These are phyloP conservation scores for Juglanconis oblonga DNA, from an alignment of 2,329 filamentous ascomycete species.

Conservation along the genomic window DNA sequence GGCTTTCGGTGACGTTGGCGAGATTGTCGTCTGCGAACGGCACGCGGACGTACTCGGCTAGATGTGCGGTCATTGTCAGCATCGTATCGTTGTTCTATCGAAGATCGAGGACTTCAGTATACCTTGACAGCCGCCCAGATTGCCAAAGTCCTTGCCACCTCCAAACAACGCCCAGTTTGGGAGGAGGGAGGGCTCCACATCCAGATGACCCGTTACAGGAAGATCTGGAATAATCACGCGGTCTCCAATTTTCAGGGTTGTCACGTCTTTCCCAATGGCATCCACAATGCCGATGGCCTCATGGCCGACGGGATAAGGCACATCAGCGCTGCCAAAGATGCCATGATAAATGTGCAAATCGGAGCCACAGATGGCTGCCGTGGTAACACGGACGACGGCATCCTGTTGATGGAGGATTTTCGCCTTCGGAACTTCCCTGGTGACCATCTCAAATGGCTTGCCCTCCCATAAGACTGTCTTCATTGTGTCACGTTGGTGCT, in stretches of 20 bases:
- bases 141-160: background rate
- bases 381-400: constrained; percentile 3
- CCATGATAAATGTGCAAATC: constrained; percentile 9
- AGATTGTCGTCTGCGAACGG: constrained; percentile 22
- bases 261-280: constrained; percentile 22
- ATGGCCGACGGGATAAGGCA: constrained; percentile 21
- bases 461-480: constrained; percentile 2
- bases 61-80: background rate
- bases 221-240: constrained; percentile 26
- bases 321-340: background rate
- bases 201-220: background rate
- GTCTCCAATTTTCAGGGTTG: constrained; percentile 28
- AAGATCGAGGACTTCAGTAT: background rate
- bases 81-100: no score
- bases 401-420: background rate
- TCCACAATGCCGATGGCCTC: constrained; percentile 32
- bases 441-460: background rate
- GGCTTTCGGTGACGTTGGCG: constrained; percentile 17
- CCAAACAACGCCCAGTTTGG: background rate
- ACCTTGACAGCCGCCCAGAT: background rate
- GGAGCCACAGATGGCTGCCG: constrained; percentile 1
- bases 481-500: background rate
- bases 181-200: background rate
- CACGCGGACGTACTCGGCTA: constrained; percentile 23
- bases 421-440: background rate